phyloP scores from a whole-genome alignment of 2,329 filamentous ascomycete genomes.

The Pleurostoma richardsiae region DNA sequence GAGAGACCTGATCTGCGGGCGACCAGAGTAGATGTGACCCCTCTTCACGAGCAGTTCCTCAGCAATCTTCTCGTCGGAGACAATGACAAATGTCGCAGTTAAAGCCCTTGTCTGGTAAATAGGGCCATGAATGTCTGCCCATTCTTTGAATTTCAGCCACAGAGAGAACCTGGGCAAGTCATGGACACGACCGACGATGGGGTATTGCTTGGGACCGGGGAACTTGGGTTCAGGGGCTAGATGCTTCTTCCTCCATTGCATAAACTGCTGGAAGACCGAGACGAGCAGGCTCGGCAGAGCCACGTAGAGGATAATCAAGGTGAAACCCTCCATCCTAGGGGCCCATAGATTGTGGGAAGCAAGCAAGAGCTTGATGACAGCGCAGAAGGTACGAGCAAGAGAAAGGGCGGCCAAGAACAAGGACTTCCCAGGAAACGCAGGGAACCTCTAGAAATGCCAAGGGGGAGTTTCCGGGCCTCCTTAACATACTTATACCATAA shows the following conservation, averaged over 20 bases:
- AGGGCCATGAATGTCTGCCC: slow-evolving; percentile 34
- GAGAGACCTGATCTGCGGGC: slow-evolving; percentile 43
- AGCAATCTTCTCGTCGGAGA: slow-evolving; percentile 43
- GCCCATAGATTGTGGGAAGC: no score
- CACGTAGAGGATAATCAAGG: slow-evolving; percentile 34
- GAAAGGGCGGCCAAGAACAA: no score
- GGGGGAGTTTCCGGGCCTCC: background rate
- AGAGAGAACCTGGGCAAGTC: slow-evolving; percentile 39
- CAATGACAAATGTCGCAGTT: slow-evolving; percentile 34
- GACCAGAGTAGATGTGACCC: slow-evolving; percentile 43
- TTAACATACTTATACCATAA: no score
- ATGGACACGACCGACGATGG: slow-evolving; percentile 42
- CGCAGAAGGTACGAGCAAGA: no score
- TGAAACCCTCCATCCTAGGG: no score
- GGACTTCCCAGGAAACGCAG: background rate
- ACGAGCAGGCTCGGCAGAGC: slow-evolving; percentile 38
- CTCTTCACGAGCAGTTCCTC: slow-evolving; percentile 42
- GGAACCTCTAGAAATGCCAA: background rate
- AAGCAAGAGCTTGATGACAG: no score
- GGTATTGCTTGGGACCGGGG: slow-evolving; percentile 41
- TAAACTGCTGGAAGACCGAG: slow-evolving; percentile 31
- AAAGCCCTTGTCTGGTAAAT: slow-evolving; percentile 37
- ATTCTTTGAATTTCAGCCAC: slow-evolving; percentile 47
- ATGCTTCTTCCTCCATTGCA: slow-evolving; percentile 24
- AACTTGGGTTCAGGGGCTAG: slow-evolving; percentile 23